Conservation (phyloP, 345 rosid species). For the Sisymbrium irio region DNA sequence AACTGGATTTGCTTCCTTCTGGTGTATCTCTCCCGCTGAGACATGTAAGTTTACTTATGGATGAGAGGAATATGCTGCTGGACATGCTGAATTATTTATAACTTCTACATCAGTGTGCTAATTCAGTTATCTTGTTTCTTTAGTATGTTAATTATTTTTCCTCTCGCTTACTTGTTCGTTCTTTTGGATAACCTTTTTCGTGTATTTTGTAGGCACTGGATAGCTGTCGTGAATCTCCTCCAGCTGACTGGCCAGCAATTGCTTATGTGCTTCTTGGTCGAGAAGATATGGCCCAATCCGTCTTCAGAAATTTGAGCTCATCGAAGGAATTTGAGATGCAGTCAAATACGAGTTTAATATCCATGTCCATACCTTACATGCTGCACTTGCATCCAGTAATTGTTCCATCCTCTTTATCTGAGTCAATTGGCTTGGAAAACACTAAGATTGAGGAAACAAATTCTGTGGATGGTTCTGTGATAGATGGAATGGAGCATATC, state of each 20-base stretch:
- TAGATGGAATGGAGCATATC: slow-evolving; percentile 99
- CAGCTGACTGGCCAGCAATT: slow-evolving; percentile 90
- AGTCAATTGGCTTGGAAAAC: slow-evolving; percentile 58
- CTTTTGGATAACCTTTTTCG: slow-evolving; percentile 18
- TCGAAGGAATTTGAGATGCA: slow-evolving; percentile 57
- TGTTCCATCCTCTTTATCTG: slow-evolving; percentile 74
- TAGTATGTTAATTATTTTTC: slow-evolving; percentile 8
- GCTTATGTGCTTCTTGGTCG: slow-evolving; percentile 95
- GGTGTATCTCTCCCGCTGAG: slow-evolving; percentile 94
- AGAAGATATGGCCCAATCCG: slow-evolving; percentile 80
- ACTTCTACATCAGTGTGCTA: not conserved
- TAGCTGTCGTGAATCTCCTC: slow-evolving; percentile 91
- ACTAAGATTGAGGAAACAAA: slow-evolving; percentile 75
- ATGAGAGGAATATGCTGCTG: slow-evolving; percentile 9
- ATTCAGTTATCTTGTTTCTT: slow-evolving; percentile 1
- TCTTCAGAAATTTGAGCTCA: slow-evolving; percentile 48
- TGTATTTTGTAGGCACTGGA: slow-evolving; percentile 68
- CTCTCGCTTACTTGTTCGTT: not conserved
- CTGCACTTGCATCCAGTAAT: slow-evolving; percentile 93
- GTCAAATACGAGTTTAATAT: slow-evolving; percentile 55
- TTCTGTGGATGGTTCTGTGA: slow-evolving; percentile 66
- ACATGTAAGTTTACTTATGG: slow-evolving; percentile 65
- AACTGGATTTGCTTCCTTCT: slow-evolving; percentile 78
- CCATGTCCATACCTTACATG: slow-evolving; percentile 91
- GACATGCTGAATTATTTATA: slow-evolving; percentile 13